Evolutionary conservation across 192 early-diverging fungal species (phyloP), one percentile per base, ranked within the genome.

Genomic region (Rhizophlyctis rosea): DNA sequence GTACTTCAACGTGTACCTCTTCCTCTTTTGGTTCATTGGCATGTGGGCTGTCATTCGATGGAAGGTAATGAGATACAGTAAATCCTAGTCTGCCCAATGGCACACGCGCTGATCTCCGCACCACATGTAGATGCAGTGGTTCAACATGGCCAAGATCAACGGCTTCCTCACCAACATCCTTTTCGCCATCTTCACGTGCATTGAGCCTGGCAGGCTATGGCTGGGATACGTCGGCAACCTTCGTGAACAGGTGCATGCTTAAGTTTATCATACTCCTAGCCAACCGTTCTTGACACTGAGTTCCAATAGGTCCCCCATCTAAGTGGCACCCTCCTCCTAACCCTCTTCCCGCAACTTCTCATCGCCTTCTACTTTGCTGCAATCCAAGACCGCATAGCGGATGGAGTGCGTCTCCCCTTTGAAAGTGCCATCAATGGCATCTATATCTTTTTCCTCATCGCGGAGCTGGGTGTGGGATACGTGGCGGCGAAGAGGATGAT

Each of bases 171-270:
- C 65, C 68, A 54, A 24, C 0, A 33, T 65, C 35, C 62, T 74
- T 25, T 57, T 60, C 35, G 47, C 63, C 3, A 34, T 61, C 52
- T 77, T 74, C 47, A 47, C 61, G 23, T n/a, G 51, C 3, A 27
- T 77, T 23, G 76, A 77, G 56, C 57, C 61, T 13, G 5, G 61
- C 9, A 64, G 76, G 25, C 35, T 77, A 25, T 74, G 56, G 59
- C 61, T 77, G 18, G 76, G 76, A 3, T 77, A 65, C 50, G n/a
- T 13, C 1, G 76, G 76, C 2, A 77, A 77, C 39, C 60, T 77
- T 11, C 60, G 57, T 27, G 76, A 77, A 50, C 53, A 66, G 39
- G 73, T 75, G 30, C 33, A 59, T 30, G 21, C 23, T 33, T 29
- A 21, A 31, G 21, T 21, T 25, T 33, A 27, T n/a, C n/a, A n/a